Base-by-base conservation (phyloP, 495 filamentous ascomycete genomes). In the Entonaema liquescens region DNA sequence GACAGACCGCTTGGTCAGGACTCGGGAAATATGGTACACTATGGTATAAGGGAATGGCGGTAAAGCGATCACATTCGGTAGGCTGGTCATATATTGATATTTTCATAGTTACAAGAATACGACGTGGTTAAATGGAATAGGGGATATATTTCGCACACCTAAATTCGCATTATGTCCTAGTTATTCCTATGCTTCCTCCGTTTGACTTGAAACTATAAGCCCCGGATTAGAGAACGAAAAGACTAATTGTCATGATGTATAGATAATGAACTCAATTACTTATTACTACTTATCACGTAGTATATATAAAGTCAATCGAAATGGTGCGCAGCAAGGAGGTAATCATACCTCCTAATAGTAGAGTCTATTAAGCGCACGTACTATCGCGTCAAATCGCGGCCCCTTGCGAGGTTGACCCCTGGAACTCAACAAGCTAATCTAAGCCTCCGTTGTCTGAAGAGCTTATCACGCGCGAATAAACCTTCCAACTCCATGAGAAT, bases 401-500 rank as follows among this genome's bases (percentile, higher is more conserved):
- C n/a, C n/a, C n/a, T 50, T 25, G 12, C 23, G 12, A 17, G 17
- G 44, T 5, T 4, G 21, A 50, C 23, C 11, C 44, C 21, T 13
- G 12, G 44, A 23, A 25, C 11, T 50, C 12, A 17, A 17, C 12
- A n/a, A 25, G 23, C 19, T 31, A 66, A 33, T 44, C 17, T 17
- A 54, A 44, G 26, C 25, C 15, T 33, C 55, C 9, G n/a, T 31
- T 40, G 29, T 23, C 21, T 11, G 26, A 33, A 53, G 42, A 13
- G 6, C 29, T 26, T 23, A 40, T 17, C 0, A 40, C 5, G n/a
- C 15, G 19, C 49, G 6, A 29, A 36, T 21, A 2, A 35, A 40
- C 15, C 38, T 17, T 21, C 38, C 15, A 59, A 66, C 63, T 59
- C 63, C 63, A 19, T 53, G 38, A 29, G 23, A 60, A 67, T 61